Evolutionary conservation across 2,329 filamentous ascomycete species (phyloP), one percentile per base, ranked within the genome.

Genomic region (Hypomyces rosellus): DNA sequence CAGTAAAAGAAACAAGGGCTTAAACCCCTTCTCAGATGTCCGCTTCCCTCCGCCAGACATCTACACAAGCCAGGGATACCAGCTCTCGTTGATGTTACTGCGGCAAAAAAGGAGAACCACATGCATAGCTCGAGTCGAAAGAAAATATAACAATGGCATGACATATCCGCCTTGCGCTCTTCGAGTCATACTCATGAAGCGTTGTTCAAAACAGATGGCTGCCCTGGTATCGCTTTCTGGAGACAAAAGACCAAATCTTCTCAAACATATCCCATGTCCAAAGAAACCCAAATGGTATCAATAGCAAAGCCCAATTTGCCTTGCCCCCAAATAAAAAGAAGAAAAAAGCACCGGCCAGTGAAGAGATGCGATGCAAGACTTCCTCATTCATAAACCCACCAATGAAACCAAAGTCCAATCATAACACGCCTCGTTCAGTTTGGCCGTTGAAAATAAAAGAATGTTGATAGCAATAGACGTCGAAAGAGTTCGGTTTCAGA

Each of bases 211-310:
- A 11, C 7, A 22, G 16, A 20, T 9, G 39, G 7, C 16, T 12
- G n/a, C 42, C 22, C 13, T 33, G 25, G 42, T 22, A 44, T 33
- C 42, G 22, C 25, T 25, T 34, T 42, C n/a, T n/a, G 16, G 14
- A 34, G 20, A 14, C 25, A 16, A 44, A 44, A 44, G 20, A 16
- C 20, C 6, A 14, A 22, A 18, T 30, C 14, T 14, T 44, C 42
- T 33, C 14, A 16, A 16, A 30, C 15, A 44, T 16, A n/a, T n/a
- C 42, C 33, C 9, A 46, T 13, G 9, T 14, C 14, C 45, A 47
- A 53, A 46, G 34, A 48, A 53, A 53, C 46, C 48, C 51, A 34
- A 53, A 43, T 53, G 51, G 51, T 53, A 53, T 53, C 51, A 53
- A 53, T 34, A 50, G 42, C 39, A 39, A 45, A 50, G 36, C 37